Evolutionary conservation across 306 rosid genomes (phyloP), one percentile per base, ranked within the genome.

Genomic region (Lathyrus sativus): DNA sequence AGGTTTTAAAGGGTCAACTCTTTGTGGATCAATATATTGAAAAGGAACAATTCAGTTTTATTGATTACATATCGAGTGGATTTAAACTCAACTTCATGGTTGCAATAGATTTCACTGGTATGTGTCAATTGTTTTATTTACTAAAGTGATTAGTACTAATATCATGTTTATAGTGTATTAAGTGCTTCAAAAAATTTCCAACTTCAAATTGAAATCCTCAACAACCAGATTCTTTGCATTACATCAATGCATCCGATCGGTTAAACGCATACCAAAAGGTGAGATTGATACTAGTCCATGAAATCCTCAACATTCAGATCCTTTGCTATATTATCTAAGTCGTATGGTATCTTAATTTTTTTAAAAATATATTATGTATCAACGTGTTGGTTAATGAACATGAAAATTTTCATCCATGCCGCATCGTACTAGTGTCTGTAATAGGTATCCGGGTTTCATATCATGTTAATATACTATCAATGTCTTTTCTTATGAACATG

Each of bases 31-130:
- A 74, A 13, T 90, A 75, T 39, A 8, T 29, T 51, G 95, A 88
- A 80, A 93, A 78, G 80, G 81, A 81, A 39, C 96, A 84, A 11
- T 85, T 75, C 78, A 90, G 85, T 67, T 93, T 93, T 78, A 71
- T 93, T 15, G 99, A 93, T 65, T 93, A 93, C 79, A 85, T 90
- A 76, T 88, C 95, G 13, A 85, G 82, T 71, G 97, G 97, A 54
- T 93, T 88, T 81, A 88, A 88, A 81, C 86, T 93, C 14, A 93
- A 90, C 79, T 93, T 88, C 72, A 90, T 90, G 99, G 97, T 93
- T 56, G 97, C 95, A 3, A 82, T 93, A 12, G 98, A 93, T 68
- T 90, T 93, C 84, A 93, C 95, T 0, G 91, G 99, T 93, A 76
- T 12, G 39, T 29, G 39, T 12, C 44, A 14, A 18, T 58, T 62